Base-by-base conservation (phyloP, 148 eudicot genomes). In the Rhododendron molle region DNA sequence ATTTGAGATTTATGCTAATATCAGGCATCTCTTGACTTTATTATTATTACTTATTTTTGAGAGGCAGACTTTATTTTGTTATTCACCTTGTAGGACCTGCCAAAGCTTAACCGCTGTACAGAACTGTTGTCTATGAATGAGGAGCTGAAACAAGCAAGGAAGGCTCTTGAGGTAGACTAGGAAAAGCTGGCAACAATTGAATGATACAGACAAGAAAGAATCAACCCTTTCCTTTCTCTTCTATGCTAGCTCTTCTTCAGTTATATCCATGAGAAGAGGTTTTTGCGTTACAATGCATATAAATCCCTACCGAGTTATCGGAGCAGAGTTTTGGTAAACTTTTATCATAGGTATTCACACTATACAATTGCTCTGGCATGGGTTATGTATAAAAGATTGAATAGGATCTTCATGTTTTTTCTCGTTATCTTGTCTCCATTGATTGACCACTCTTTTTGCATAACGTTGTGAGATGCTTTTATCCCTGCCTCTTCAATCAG, bases 111-210 rank as follows among this genome's bases (percentile, higher is more conserved):
- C 87, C 95, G 99, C 15, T 91, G 93, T 86, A 93, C 94, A 4
- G 98, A 96, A 76, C 88, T 95, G 81, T 90, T 95, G 84, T 94
- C 97, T 7, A 93, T 95, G 99, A 95, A 95, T 81, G 99, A 96
- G 88, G 99, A 96, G 89, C 93, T 96, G 76, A 96, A 96, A 90
- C 99, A 96, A 89, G 99, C 99, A 72, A 89, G 98, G 87, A 96
- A 95, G 88, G 99, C 98, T 69, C 93, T 94, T 83, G 99, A 96
- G 62, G 94, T 94, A 30, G 99, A 96, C 56, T 96, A 96, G 83
- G 98, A 94, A 87, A 96, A 93, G 93, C 88, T 96, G 84, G 94
- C 91, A 36, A 84, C 94, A 56, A 74, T 85, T 49, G 98, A 96
- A 23, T 96, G 89, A 83, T 32, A 90, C 1, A 20, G 46, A 23